phyloP scores from a whole-genome alignment of 495 filamentous ascomycete genomes.

The Copromyces sp. region DNA sequence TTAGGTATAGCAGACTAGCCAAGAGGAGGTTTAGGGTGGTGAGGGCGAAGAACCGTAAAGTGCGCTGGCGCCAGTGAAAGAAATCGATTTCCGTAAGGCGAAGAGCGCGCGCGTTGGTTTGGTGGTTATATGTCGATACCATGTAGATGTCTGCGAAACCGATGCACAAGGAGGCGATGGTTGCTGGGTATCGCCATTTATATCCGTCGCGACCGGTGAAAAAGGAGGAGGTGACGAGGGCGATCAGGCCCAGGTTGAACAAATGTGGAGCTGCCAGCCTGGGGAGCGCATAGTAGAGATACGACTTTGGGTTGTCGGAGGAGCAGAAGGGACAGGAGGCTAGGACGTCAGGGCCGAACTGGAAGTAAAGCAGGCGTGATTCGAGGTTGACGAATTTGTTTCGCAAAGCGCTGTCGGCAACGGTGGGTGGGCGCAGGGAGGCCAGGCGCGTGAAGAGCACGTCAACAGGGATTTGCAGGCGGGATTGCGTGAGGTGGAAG shows the following conservation, averaged over 20 bases:
- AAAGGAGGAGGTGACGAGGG: conserved; percentile 48
- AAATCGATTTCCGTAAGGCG: conserved; percentile 48
- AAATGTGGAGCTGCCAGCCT: conserved; percentile 66
- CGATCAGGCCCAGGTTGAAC: conserved; percentile 58
- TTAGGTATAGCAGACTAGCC: conserved; percentile 56
- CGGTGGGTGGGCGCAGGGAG: conserved; percentile 52
- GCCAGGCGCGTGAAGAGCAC: conserved; percentile 75
- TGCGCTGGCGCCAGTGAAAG: conserved; percentile 57
- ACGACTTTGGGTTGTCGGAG: conserved; percentile 58
- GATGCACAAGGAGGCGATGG: conserved; percentile 50
- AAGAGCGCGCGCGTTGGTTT: conserved; percentile 46
- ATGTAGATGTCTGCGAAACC: conserved; percentile 55
- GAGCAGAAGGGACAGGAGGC: conserved; percentile 71
- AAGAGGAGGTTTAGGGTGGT: conserved; percentile 50
- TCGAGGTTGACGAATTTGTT: conserved; percentile 58
- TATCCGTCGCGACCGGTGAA: conserved; percentile 45
- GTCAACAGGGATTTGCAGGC: conserved; percentile 74
- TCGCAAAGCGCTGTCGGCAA: conserved; percentile 52
- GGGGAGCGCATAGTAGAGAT: conserved; percentile 75
- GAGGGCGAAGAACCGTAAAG: conserved; percentile 49
- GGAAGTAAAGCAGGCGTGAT: conserved; percentile 69
- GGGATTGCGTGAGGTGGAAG: conserved; percentile 66
- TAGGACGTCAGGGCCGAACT: conserved; percentile 64
- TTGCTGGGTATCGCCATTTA: conserved; percentile 61
- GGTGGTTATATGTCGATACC: conserved; percentile 47